Conservation (phyloP, 768 basidiomycete species). For the Xerocomellus chrysenteron region DNA sequence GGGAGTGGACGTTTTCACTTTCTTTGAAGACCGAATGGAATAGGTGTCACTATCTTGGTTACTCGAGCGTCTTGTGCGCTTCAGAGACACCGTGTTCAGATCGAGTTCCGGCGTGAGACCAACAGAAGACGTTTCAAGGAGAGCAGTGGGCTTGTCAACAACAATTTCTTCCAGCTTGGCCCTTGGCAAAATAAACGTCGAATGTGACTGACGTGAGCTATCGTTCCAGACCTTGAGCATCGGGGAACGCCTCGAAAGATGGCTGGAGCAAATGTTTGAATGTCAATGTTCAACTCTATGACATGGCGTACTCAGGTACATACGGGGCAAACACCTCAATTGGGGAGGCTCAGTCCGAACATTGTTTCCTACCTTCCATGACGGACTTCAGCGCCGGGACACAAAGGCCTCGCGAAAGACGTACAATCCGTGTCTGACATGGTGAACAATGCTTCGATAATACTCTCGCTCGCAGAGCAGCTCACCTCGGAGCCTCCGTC, state of each 20-base stretch:
- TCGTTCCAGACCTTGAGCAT: constrained; percentile 29
- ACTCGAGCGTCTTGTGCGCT: constrained; percentile 12
- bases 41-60: not conserved
- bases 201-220: constrained; percentile 7
- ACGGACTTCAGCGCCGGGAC: not conserved
- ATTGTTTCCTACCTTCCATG: constrained; percentile 16
- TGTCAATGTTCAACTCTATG: not conserved
- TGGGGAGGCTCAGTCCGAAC: not conserved
- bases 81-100: constrained; percentile 11
- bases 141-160: constrained; percentile 23
- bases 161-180: constrained; percentile 29
- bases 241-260: not conserved
- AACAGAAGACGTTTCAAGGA: constrained; percentile 15
- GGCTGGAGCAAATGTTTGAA: not conserved
- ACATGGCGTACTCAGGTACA: not conserved
- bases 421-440: constrained; percentile 23
- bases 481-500: constrained; percentile 18
- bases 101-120: constrained; percentile 4
- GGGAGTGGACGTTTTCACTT: not conserved
- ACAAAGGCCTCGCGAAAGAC: not conserved
- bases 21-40: constrained; percentile 11
- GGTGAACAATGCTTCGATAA: constrained; percentile 53
- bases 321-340: not conserved
- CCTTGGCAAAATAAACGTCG: not conserved
- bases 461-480: constrained; percentile 29